These are phyloP conservation scores for Graphiopsis chlorocephala DNA, from an alignment of 2,329 filamentous ascomycete genomes.

Conservation along the genomic window DNA sequence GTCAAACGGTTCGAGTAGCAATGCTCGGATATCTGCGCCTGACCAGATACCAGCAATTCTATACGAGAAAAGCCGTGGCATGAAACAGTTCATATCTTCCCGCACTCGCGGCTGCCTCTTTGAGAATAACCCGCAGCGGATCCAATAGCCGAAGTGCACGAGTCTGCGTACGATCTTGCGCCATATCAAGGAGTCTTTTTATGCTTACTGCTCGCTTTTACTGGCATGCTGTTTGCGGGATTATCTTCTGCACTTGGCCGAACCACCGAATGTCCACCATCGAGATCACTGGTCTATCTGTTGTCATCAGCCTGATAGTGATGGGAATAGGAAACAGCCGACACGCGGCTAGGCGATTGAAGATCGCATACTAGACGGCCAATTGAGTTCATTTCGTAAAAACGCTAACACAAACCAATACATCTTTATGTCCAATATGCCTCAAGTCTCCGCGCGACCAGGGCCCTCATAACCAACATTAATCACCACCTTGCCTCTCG, in stretches of 20 bases:
- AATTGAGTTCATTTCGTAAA: neutral
- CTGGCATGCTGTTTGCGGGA: neutral
- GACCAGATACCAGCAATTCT: neutral
- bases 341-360: neutral
- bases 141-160: neutral
- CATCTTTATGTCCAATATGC: neutral
- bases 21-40: neutral
- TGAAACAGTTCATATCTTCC: neutral
- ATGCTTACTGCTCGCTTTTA: neutral
- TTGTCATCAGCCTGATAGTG: neutral
- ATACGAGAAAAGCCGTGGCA: neutral
- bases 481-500: conserved; percentile 35
- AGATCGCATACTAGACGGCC: neutral
- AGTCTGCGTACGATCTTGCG: neutral
- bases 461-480: conserved; percentile 6
- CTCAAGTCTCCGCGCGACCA: neutral
- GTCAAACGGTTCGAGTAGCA: neutral
- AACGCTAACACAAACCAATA: neutral
- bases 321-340: neutral
- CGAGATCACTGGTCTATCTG: neutral
- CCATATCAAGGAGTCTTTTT: neutral
- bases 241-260: neutral
- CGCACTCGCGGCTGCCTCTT: conserved; percentile 7
- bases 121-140: neutral
- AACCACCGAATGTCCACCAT: neutral